Percentiles rank a stretch among this genome's conserved stretches.
These are phyloP conservation scores for Oryza longistaminata DNA, from an alignment of 176 grass and related monocot species.

Conservation along the genomic window DNA sequence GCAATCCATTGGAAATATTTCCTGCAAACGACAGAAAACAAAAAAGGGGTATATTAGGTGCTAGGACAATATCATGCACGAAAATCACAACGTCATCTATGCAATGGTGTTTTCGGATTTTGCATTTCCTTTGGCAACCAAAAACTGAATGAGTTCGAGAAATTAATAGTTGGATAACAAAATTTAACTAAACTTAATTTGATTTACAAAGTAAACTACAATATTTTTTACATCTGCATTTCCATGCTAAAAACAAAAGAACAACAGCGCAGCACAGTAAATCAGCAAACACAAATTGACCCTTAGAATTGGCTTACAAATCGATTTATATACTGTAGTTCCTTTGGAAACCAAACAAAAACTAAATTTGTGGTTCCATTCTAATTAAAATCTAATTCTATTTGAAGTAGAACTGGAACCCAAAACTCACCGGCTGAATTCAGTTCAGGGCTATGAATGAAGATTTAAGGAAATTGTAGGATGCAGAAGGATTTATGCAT, in stretches of 20 bases:
- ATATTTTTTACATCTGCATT: background rate
- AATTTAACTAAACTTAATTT: background rate
- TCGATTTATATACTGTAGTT: background rate
- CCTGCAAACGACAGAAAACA: slow-evolving; percentile 31
- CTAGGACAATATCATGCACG: background rate
- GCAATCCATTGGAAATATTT: slow-evolving; percentile 36
- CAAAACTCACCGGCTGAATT: background rate
- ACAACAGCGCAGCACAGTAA: background rate
- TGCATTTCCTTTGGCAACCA: background rate
- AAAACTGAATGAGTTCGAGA: background rate
- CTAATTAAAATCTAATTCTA: background rate
- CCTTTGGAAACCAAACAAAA: background rate
- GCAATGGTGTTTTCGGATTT: background rate
- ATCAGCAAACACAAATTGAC: background rate
- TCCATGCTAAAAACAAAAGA: background rate
- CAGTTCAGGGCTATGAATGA: background rate
- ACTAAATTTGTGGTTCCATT: background rate
- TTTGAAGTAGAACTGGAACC: slow-evolving; percentile 1
- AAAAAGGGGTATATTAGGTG: slow-evolving; percentile 10
- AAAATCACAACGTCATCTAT: background rate
- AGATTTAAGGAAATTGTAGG: background rate
- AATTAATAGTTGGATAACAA: background rate
- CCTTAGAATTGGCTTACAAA: background rate
- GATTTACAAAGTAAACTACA: background rate
- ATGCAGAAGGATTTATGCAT: background rate